Base-by-base conservation (phyloP, 2,329 filamentous ascomycete genomes). In the Trichoderma sp. region DNA sequence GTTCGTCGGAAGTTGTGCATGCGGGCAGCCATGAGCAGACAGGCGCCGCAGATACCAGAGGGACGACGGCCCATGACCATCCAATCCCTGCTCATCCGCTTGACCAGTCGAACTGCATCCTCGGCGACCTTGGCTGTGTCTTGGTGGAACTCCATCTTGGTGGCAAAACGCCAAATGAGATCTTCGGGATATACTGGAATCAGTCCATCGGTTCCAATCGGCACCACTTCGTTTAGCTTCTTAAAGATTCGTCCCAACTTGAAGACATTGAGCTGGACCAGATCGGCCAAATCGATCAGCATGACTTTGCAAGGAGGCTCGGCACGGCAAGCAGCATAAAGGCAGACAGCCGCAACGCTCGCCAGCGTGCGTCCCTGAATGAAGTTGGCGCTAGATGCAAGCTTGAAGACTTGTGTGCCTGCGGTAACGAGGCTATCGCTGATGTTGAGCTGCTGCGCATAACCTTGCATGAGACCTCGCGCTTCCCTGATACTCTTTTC, bases 1-100 rank as follows among this genome's bases (percentile, higher is more conserved):
- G 93, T 97, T 19, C 95, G 90, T 53, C 94, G 91, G 76, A 96
- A 99, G 79, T 98, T 98, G 85, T 97, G 97, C 91, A 98, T 98
- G 63, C 95, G 91, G 9, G 95, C 94, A 7, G 95, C 95, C 77
- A 99, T 90, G 70, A 99, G 92, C 57, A 99, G 86, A 72, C 94
- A 97, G 13, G 95, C 95, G 70, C 95, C 95, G 77, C 94, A 97
- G 65, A 98, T 90, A 72, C 95, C 95, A 7, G 94, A 94, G 17
- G 95, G 95, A 48, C 95, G 90, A 74, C 95, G 91, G 73, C 95
- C 95, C 76, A 94, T 93, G 56, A 94, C 90, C 88, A 99, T 98
- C 94, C 95, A 98, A 80, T 99, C 95, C 64, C 92, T 86, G 71
- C 92, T 94, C 95, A 99, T 98, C 70, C 95, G 90, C 77, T 91